Base-by-base conservation (phyloP, 768 basidiomycete species). In the Tylopilus rubrobrunneus region DNA sequence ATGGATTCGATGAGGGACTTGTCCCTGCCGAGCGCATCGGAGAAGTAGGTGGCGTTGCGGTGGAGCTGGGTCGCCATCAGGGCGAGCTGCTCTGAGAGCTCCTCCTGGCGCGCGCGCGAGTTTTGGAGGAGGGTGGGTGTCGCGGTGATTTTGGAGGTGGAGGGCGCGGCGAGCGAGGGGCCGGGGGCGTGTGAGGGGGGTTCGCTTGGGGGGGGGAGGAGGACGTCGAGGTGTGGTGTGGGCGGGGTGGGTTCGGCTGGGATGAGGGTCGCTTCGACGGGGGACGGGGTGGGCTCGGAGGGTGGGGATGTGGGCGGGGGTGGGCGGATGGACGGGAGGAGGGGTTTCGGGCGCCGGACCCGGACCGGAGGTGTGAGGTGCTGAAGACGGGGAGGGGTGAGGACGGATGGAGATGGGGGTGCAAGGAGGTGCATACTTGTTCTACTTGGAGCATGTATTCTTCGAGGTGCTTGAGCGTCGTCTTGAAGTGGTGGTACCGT, bases 51-150 rank as follows among this genome's bases (percentile, higher is more conserved):
- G 0, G 92, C 86, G 59, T 96, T 96, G 23, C 82, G 77, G 62
- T 89, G 90, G 48, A 98, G 82, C 65, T 93, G 92, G 10, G 83
- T 75, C 1, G 92, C 92, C 95, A 98, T 98, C 51, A 82, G 69
- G 1, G 84, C 85, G 25, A 95, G 81, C 62, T 91, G 86, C 9
- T 75, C 74, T 0, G 88, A 79, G 45, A 95, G 81, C 23, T 89
- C 82, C 47, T 90, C 81, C 25, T 95, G 92, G 3, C 87, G 71
- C 1, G 78, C 76, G 34, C 68, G 78, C n/a, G 86, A 81, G 55
- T 81, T 79, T 61, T 82, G 78, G 23, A 80, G 69, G 61, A 76
- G 73, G 5, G 74, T 70, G 4, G 75, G 73, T 21, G 67, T 59
- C 21, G 71, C 62, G 17, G 70, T 71, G 33, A 71, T 53, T 5